Conservation (phyloP, 192 early-diverging fungal species). For the Coemansia sp. region DNA sequence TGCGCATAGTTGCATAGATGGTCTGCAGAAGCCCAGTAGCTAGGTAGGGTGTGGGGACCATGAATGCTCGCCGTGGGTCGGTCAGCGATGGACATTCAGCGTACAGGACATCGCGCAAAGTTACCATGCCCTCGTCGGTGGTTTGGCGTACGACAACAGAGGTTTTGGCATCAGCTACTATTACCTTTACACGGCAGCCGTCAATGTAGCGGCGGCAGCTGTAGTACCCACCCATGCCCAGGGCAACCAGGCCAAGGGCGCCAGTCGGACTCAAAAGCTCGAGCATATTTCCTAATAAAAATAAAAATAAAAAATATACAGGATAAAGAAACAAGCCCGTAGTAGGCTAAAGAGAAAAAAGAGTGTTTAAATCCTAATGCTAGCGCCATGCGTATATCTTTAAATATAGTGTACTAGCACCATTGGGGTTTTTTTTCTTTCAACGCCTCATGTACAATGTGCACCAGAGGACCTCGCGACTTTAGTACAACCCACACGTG, state of each 20-base stretch:
- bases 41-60: constrained; percentile 75
- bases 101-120: constrained; percentile 38
- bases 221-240: constrained; percentile 25
- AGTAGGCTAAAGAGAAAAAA: neutral
- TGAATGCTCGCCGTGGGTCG: constrained; percentile 57
- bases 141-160: constrained; percentile 40
- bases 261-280: constrained; percentile 31
- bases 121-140: constrained; percentile 24
- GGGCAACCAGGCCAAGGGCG: constrained; percentile 23
- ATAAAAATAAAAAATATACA: neutral
- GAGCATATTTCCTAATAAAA: constrained; percentile 12
- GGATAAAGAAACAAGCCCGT: too few species aligned
- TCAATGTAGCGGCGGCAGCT: constrained; percentile 27
- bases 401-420: neutral
- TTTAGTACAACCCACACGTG: neutral
- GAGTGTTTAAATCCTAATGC: neutral
- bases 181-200: constrained; percentile 29
- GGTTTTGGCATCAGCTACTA: constrained; percentile 37
- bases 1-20: constrained; percentile 41
- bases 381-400: neutral
- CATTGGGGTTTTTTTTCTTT: neutral
- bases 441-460: neutral
- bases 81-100: constrained; percentile 61
- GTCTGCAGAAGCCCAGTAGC: constrained; percentile 81
- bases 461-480: neutral